Evolutionary conservation across 345 rosid species (phyloP).

Genomic region (Microcos paniculata): DNA sequence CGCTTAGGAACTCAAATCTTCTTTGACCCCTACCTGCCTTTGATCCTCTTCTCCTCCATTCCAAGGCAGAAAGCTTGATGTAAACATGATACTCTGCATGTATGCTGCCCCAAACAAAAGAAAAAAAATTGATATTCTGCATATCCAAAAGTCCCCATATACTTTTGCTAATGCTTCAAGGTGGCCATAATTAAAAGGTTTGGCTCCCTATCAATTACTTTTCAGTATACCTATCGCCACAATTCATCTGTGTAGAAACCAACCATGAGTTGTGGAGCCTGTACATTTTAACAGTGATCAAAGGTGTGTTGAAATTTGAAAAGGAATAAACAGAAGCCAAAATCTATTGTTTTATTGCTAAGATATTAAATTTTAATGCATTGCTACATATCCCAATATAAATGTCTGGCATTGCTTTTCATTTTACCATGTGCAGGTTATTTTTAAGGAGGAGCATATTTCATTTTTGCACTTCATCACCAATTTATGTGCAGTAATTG

Average conservation of each 20-base stretch:
- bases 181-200: not conserved
- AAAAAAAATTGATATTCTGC: too few species aligned
- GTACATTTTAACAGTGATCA: not conserved
- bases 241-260: not conserved
- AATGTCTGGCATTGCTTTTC: not conserved
- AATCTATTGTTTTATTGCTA: not conserved
- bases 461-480: slow-evolving; percentile 86
- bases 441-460: slow-evolving; percentile 65
- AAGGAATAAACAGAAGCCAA: not conserved
- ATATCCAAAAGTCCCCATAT: not conserved
- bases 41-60: not conserved
- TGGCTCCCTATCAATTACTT: not conserved
- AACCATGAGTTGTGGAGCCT: not conserved
- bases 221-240: not conserved
- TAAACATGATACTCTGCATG: not conserved
- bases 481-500: slow-evolving; percentile 76
- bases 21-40: not conserved
- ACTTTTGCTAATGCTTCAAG: not conserved
- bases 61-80: not conserved
- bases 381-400: not conserved
- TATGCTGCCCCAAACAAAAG: too few species aligned
- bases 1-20: not conserved
- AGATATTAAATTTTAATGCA: not conserved
- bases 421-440: slow-evolving; percentile 53
- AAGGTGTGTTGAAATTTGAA: not conserved